phyloP scores from a whole-genome alignment of 495 filamentous ascomycete genomes.

The Aspergillus steynii region DNA sequence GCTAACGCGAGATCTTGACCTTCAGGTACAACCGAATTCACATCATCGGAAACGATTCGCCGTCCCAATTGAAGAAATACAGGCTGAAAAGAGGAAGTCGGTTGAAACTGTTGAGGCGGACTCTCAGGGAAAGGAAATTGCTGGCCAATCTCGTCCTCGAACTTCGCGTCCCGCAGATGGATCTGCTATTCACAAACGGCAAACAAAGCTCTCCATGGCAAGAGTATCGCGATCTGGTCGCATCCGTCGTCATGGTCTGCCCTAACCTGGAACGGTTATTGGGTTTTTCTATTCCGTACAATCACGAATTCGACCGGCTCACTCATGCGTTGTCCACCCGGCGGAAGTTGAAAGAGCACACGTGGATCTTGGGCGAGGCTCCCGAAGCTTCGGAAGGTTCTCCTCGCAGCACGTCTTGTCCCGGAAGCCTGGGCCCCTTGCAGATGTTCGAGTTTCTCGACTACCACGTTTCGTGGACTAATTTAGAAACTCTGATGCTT shows the following conservation, averaged over 20 bases:
- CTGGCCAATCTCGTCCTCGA: slow-evolving; percentile 73
- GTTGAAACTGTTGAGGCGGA: slow-evolving; percentile 72
- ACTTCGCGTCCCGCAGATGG: slow-evolving; percentile 67
- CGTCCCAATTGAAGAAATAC: slow-evolving; percentile 61
- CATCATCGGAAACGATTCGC: slow-evolving; percentile 68
- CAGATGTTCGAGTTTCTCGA: slow-evolving; percentile 69
- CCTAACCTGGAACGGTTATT: slow-evolving; percentile 77
- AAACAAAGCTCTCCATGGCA: slow-evolving; percentile 49
- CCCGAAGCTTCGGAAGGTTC: slow-evolving; percentile 44
- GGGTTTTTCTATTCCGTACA: slow-evolving; percentile 69
- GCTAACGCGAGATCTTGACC: background rate
- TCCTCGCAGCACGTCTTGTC: slow-evolving; percentile 44
- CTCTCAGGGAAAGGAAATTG: slow-evolving; percentile 66
- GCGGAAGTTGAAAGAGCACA: slow-evolving; percentile 70
- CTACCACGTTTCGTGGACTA: slow-evolving; percentile 69
- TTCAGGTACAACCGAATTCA: slow-evolving; percentile 68
- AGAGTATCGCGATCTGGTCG: slow-evolving; percentile 69
- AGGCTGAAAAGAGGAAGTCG: slow-evolving; percentile 67
- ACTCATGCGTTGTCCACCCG: slow-evolving; percentile 79
- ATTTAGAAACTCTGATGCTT: slow-evolving; percentile 72
- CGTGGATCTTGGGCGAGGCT: slow-evolving; percentile 69
- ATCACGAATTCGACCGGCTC: slow-evolving; percentile 71
- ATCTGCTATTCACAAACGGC: slow-evolving; percentile 50
- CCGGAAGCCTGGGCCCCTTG: slow-evolving; percentile 57
- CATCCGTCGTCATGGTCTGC: slow-evolving; percentile 82